Evolutionary conservation across 148 eudicot genomes (phyloP).

Genomic region (Amaranthus hypochondriacus): DNA sequence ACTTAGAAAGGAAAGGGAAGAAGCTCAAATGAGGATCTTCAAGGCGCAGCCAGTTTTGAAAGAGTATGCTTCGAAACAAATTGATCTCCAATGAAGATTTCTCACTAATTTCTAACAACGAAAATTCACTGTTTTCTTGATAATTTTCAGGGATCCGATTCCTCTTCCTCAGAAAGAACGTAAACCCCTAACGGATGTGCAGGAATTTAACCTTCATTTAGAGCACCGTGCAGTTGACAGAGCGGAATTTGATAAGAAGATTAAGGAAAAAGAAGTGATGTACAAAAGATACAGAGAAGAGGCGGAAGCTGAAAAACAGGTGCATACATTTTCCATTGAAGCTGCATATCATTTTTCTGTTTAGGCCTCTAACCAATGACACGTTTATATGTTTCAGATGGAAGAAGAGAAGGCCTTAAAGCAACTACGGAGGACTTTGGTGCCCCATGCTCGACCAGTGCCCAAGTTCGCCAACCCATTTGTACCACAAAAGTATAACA

Average conservation of each 20-base stretch:
- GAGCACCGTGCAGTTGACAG: constrained; percentile 80
- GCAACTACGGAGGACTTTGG: constrained; percentile 80
- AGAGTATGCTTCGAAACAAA: constrained; percentile 40
- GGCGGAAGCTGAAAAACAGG: constrained; percentile 81
- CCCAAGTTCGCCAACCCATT: constrained; percentile 74
- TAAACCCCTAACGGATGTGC: constrained; percentile 80
- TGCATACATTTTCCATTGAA: constrained; percentile 8
- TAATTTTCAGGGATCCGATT: constrained; percentile 63
- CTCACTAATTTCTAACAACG: neutral
- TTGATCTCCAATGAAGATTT: neutral
- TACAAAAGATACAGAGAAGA: constrained; percentile 93
- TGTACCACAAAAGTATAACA: constrained; percentile 69
- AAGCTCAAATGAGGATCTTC: constrained; percentile 73
- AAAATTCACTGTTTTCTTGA: neutral
- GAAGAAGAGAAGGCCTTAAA: constrained; percentile 97
- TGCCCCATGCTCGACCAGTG: constrained; percentile 89
- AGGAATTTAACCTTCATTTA: constrained; percentile 70
- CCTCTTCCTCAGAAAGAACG: constrained; percentile 84
- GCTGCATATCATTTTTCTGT: neutral
- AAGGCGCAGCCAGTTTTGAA: constrained; percentile 83
- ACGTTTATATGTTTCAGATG: constrained; percentile 42
- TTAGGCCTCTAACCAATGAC: neutral
- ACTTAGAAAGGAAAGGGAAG: constrained; percentile 61
- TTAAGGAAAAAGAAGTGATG: constrained; percentile 78
- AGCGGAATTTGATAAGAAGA: constrained; percentile 82